Percentiles rank a stretch among this genome's conserved stretches.
These are phyloP conservation scores for Cystobasidiaceae sp. DNA, from an alignment of 1,284 basidiomycete species.

Conservation along the genomic window DNA sequence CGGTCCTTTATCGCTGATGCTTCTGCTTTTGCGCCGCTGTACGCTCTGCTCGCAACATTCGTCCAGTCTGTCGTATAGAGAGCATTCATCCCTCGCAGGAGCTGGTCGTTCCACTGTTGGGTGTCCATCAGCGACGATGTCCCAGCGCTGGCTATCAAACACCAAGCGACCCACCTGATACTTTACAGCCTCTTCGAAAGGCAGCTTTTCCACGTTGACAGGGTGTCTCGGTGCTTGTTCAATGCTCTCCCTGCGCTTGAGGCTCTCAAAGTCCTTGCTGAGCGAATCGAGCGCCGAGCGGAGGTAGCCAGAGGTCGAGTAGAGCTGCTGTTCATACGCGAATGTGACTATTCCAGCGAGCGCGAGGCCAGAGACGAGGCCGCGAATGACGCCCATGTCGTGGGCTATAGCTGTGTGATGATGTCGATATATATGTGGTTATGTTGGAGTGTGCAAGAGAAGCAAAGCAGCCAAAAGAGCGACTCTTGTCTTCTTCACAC, in stretches of 20 bases:
- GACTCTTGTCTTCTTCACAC: not conserved
- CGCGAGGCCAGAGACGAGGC: constrained; percentile 14
- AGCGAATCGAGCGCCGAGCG: constrained; percentile 13
- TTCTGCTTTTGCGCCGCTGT: not conserved
- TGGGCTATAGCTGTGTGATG: not conserved
- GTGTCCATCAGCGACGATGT: not conserved
- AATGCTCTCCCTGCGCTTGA: constrained; percentile 1
- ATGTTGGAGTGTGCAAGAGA: not conserved
- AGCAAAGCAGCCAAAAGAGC: not conserved
- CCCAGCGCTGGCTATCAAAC: not conserved
- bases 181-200: constrained; percentile 6
- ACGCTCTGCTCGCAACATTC: not conserved
- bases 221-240: constrained; percentile 10
- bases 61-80: constrained; percentile 24
- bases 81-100: constrained; percentile 4
- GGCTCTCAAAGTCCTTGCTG: constrained; percentile 17
- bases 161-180: constrained; percentile 1
- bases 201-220: constrained; percentile 8
- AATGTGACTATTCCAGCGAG: constrained; percentile 20
- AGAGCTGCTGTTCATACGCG: constrained; percentile 26
- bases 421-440: not conserved
- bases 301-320: constrained; percentile 16
- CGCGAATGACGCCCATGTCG: constrained; percentile 23
- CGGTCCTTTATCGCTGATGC: not conserved
- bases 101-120: constrained; percentile 26